Base-by-base conservation (phyloP, 192 early-diverging fungal genomes). In the Podila epigama region DNA sequence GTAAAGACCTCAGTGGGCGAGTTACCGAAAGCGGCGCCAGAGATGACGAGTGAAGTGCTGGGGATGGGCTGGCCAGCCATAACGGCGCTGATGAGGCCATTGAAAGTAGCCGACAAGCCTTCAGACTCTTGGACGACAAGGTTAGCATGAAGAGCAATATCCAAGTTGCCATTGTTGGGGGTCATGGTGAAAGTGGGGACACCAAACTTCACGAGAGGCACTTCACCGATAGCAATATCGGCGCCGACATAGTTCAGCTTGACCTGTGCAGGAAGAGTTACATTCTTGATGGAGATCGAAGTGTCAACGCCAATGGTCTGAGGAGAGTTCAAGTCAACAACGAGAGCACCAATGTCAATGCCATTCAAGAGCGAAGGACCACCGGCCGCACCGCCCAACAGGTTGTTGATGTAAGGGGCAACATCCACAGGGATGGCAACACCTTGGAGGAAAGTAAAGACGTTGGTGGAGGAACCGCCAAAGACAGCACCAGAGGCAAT, bases 261-360 rank as follows among this genome's bases (percentile, higher is more conserved):
- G 22, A 72, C 29, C 52, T 62, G 15, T 8, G 64, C 64, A 16
- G 70, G 70, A 31, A 75, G 40, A 52, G 51, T 31, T 12, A 75
- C 15, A 42, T 66, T 66, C 35, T 51, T 56, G 64, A 75, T 39
- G 41, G 57, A 63, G 48, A 75, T 36, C 28, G 37, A 57, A 51
- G 58, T 64, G 41, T 75, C 70, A 31, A 75, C 37, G 37, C 63
- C 64, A 25, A 75, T 75, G 37, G 41, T 55, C 20, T 63, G 70
- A 22, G 70, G 63, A 51, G 66, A 51, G 59, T 75, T 75, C 70
- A 75, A 51, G 70, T 75, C 61, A 22, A 75, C 57, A 40, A 40
- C 64, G 31, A 75, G 52, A 16, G 51, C 63, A 16, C 63, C 66
- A 35, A 75, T 63, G 52, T 58, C 59, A 4, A 75, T 31, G 29